These are phyloP conservation scores for Monilinia fructicola DNA, from an alignment of 2,329 filamentous ascomycete genomes.

Conservation along the genomic window DNA sequence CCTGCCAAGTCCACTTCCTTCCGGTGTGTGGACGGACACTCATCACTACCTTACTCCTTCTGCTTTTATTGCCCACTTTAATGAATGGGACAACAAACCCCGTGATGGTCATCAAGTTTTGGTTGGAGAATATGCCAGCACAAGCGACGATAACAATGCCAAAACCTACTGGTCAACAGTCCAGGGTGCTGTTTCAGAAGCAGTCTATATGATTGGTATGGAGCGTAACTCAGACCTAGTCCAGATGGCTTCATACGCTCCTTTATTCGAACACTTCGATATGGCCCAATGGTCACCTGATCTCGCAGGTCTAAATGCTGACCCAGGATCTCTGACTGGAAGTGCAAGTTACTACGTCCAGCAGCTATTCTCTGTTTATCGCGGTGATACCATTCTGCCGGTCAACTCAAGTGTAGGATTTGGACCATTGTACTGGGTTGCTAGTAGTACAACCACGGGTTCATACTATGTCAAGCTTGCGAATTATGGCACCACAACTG, in stretches of 20 bases:
- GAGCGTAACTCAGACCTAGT: slow-evolving; percentile 30
- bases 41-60: slow-evolving; percentile 26
- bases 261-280: slow-evolving; percentile 41
- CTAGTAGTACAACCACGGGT: slow-evolving; percentile 42
- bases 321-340: slow-evolving; percentile 26
- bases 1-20: slow-evolving; percentile 23
- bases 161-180: slow-evolving; percentile 26
- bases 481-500: slow-evolving; percentile 50
- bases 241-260: slow-evolving; percentile 31
- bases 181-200: slow-evolving; percentile 26
- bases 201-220: slow-evolving; percentile 29
- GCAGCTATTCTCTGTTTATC: slow-evolving; percentile 47
- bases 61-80: slow-evolving; percentile 24
- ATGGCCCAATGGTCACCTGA: slow-evolving; percentile 34
- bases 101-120: slow-evolving; percentile 22
- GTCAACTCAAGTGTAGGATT: slow-evolving; percentile 42
- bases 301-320: slow-evolving; percentile 26
- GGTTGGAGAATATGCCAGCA: slow-evolving; percentile 30
- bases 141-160: slow-evolving; percentile 19
- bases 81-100: slow-evolving; percentile 25
- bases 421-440: slow-evolving; percentile 50
- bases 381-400: slow-evolving; percentile 48
- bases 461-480: slow-evolving; percentile 51
- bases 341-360: slow-evolving; percentile 25
- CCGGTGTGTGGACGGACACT: slow-evolving; percentile 26